Evolutionary conservation across 73 alveolate genomes (phyloP).

Genomic region (Paramecium sonneborni): DNA sequence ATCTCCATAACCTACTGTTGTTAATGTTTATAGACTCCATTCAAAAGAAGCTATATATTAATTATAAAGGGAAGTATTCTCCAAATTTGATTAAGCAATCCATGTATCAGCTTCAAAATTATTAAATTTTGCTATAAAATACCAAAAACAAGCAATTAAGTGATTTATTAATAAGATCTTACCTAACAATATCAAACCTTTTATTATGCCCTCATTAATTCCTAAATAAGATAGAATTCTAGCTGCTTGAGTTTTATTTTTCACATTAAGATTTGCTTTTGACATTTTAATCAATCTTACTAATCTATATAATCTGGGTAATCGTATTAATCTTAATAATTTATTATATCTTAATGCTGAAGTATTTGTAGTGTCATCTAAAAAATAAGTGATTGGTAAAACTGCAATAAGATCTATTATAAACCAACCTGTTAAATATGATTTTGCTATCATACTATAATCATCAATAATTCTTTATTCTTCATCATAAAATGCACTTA

Average conservation of each 20-base stretch:
- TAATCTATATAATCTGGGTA: slow-evolving; percentile 76
- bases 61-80: not conserved
- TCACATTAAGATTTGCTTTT: slow-evolving; percentile 60
- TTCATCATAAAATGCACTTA: slow-evolving; percentile 77
- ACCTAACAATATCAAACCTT: slow-evolving; percentile 66
- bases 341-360: slow-evolving; percentile 53
- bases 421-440: slow-evolving; percentile 73
- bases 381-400: slow-evolving; percentile 62
- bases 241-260: slow-evolving; percentile 45
- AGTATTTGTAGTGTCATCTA: slow-evolving; percentile 22
- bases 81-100: slow-evolving; percentile 72
- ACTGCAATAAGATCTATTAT: slow-evolving; percentile 72
- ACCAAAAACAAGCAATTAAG: slow-evolving; percentile 89
- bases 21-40: slow-evolving; percentile 75
- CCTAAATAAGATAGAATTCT: slow-evolving; percentile 64
- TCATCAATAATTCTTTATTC: slow-evolving; percentile 69
- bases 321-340: slow-evolving; percentile 66
- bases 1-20: slow-evolving; percentile 87
- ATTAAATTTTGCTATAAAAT: slow-evolving; percentile 75
- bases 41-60: slow-evolving; percentile 72
- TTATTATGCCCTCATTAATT: slow-evolving; percentile 72
- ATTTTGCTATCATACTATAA: slow-evolving; percentile 56
- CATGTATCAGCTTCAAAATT: slow-evolving; percentile 83
- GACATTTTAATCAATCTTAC: slow-evolving; percentile 67
- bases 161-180: slow-evolving; percentile 69